A percentile compares a stretch with the other conserved stretches of the same genome.
Conservation (phyloP, 148 eudicot species). For the Chenopodium album region DNA sequence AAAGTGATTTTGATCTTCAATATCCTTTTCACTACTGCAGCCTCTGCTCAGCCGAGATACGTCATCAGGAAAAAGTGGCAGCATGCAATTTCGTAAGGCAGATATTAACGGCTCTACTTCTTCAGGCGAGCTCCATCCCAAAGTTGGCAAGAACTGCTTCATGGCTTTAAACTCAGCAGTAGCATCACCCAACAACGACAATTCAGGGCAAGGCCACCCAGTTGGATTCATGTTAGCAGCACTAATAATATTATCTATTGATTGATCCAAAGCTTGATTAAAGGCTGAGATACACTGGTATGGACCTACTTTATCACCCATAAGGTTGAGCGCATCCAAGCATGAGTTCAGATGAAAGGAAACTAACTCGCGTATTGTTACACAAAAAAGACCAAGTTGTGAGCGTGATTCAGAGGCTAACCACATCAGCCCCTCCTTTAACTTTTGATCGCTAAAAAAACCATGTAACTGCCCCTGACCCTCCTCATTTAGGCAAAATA, state of each 20-base stretch:
- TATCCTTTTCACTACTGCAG: conserved; percentile 34
- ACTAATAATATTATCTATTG: conserved; percentile 43
- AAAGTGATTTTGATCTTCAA: conserved; percentile 48
- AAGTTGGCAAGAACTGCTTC: conserved; percentile 49
- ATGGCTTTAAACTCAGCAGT: conserved; percentile 49
- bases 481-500: conserved; percentile 42
- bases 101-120: conserved; percentile 45
- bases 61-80: conserved; percentile 62
- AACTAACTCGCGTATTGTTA: conserved; percentile 60
- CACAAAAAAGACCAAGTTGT: conserved; percentile 50
- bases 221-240: conserved; percentile 59
- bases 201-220: conserved; percentile 93
- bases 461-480: conserved; percentile 43
- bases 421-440: conserved; percentile 79
- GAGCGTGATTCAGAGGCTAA: conserved; percentile 61
- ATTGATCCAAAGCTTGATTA: conserved; percentile 67
- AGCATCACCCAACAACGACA: conserved; percentile 49
- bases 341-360: conserved; percentile 49
- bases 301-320: conserved; percentile 44
- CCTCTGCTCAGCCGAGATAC: conserved; percentile 58
- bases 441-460: conserved; percentile 63
- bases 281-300: conserved; percentile 67
- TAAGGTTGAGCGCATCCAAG: conserved; percentile 40
- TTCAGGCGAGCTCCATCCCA: conserved; percentile 77
- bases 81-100: conserved; percentile 46